A percentile compares a stretch with the other conserved stretches of the same genome.
Conservation (phyloP, 257 asterid genomes). For the Primulina huaijiensis region DNA sequence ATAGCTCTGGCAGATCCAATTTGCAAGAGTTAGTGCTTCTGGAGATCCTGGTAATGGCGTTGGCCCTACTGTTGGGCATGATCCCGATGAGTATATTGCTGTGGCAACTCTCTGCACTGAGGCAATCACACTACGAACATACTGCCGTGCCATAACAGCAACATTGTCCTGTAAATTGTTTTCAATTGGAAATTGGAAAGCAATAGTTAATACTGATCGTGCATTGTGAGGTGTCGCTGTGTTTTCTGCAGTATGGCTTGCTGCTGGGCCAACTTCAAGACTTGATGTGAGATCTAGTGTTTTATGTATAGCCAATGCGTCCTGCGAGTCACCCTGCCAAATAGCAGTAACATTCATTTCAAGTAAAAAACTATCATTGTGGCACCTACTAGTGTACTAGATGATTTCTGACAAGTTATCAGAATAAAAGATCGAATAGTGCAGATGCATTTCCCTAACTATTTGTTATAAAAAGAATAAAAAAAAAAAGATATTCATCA, state of each 20-base stretch:
- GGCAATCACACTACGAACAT: conserved; percentile 82
- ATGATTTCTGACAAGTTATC: no score
- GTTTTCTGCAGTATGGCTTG: conserved; percentile 33
- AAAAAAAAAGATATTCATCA: no score
- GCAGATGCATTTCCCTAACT: no score
- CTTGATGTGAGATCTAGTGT: conserved; percentile 84
- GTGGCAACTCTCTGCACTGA: conserved; percentile 93
- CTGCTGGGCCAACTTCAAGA: conserved; percentile 63
- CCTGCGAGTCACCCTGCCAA: conserved; percentile 47
- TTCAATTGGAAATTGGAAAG: conserved; percentile 94
- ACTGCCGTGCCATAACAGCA: conserved; percentile 86
- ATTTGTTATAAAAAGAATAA: no score
- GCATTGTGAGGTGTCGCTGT: conserved; percentile 40
- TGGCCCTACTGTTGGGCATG: conserved; percentile 48
- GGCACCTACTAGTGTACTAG: no score
- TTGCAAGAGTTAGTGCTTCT: conserved; percentile 84
- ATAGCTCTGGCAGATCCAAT: conserved; percentile 95
- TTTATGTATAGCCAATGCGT: conserved; percentile 41
- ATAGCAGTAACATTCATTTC: neutral
- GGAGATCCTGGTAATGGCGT: conserved; percentile 76
- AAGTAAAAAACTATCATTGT: no score
- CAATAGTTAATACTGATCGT: conserved; percentile 81
- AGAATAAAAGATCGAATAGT: no score
- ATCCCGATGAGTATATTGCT: conserved; percentile 80
- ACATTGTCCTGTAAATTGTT: conserved; percentile 73